phyloP scores from a whole-genome alignment of 2,329 filamentous ascomycete species.

The Colletotrichum limetticola region DNA sequence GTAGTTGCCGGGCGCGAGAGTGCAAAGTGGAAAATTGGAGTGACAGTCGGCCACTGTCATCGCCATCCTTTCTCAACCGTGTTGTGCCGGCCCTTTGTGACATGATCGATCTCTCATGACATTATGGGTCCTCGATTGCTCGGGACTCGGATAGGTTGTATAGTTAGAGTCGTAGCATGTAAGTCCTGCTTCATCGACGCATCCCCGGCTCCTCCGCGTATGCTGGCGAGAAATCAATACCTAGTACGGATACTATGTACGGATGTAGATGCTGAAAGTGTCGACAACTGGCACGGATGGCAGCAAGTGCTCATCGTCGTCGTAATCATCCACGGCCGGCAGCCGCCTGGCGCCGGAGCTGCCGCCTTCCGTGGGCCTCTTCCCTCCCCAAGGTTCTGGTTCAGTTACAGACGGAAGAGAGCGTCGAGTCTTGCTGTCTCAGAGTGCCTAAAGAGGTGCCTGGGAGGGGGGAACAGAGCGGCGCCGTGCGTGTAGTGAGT shows the following conservation, averaged over 20 bases:
- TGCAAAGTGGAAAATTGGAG: not conserved
- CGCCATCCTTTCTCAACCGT: not conserved
- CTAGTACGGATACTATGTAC: not conserved
- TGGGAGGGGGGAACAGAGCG: slow-evolving; percentile 27
- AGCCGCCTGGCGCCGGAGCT: slow-evolving; percentile 29
- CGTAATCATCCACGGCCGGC: slow-evolving; percentile 26
- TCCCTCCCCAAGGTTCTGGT: slow-evolving; percentile 32
- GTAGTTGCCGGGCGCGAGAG: not conserved
- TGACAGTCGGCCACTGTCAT: not conserved
- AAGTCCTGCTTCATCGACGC: not conserved
- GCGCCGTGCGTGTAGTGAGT: not conserved
- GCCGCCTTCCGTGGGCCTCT: slow-evolving; percentile 22
- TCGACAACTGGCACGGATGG: not conserved
- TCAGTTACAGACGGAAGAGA: slow-evolving; percentile 27
- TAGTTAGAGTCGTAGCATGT: not conserved
- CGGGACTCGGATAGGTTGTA: not conserved
- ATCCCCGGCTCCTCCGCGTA: not conserved
- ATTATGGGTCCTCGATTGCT: not conserved
- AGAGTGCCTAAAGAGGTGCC: not conserved
- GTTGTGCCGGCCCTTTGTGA: not conserved
- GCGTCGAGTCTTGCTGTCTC: slow-evolving; percentile 10
- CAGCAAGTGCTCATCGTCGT: not conserved
- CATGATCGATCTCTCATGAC: not conserved
- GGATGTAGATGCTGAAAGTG: not conserved
- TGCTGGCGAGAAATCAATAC: not conserved